A percentile compares a stretch with the other conserved stretches of the same genome.
phyloP scores from a whole-genome alignment of 768 basidiomycete genomes.

The Lactifluus echinatus region DNA sequence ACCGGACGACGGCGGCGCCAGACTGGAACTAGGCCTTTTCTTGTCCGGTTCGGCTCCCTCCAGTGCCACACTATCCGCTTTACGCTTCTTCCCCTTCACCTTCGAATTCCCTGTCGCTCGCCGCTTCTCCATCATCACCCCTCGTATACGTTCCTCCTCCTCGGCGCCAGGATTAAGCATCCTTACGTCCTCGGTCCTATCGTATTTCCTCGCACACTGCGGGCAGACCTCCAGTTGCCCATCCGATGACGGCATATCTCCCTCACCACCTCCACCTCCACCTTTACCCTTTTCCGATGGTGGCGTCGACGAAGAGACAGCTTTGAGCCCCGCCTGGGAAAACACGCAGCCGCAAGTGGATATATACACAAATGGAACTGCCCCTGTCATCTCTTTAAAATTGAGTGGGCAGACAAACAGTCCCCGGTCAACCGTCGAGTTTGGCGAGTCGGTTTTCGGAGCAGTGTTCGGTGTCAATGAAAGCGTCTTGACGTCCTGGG shows the following conservation, averaged over 20 bases:
- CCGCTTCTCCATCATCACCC: slow-evolving; percentile 54
- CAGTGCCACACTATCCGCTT: slow-evolving; percentile 29
- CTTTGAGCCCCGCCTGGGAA: slow-evolving; percentile 73
- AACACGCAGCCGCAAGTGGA: slow-evolving; percentile 86
- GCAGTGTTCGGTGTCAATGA: slow-evolving; percentile 67
- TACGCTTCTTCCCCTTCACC: slow-evolving; percentile 57
- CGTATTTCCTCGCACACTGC: slow-evolving; percentile 67
- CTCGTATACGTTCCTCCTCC: slow-evolving; percentile 52
- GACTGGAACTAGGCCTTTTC: too few species aligned
- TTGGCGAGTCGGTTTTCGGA: slow-evolving; percentile 31
- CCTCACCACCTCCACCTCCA: slow-evolving; percentile 20
- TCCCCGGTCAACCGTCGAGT: slow-evolving; percentile 40
- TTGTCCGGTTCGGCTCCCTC: slow-evolving; percentile 31
- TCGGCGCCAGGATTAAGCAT: slow-evolving; percentile 61
- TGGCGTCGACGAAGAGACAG: slow-evolving; percentile 39
- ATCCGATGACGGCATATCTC: background rate
- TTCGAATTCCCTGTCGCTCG: slow-evolving; percentile 47
- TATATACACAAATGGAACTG: slow-evolving; percentile 81
- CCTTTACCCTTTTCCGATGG: slow-evolving; percentile 27
- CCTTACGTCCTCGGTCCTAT: slow-evolving; percentile 44
- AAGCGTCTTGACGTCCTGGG: slow-evolving; percentile 78
- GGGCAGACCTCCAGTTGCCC: slow-evolving; percentile 56
- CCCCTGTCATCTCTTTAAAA: slow-evolving; percentile 91
- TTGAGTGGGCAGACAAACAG: slow-evolving; percentile 89
- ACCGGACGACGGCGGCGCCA: too few species aligned